Evolutionary conservation across 441 rosid species (phyloP), one percentile per base, ranked within the genome.

Genomic region (Isatis lusitanica): DNA sequence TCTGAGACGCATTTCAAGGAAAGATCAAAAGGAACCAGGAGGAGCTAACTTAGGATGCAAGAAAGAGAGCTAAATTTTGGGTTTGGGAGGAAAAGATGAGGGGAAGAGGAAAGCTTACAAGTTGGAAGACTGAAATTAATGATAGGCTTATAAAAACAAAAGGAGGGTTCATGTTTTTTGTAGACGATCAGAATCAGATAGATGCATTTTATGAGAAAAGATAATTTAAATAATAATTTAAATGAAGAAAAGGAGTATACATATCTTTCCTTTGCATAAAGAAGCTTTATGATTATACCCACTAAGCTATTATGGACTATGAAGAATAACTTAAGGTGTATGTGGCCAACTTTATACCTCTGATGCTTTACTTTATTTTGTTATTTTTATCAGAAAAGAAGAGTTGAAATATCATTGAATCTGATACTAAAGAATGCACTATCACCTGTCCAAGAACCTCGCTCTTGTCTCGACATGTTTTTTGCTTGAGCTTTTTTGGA

Each of bases 281-380:
- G 95, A 81, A 56, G 81, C 92, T 89, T 88, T 86, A 73, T 30
- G 81, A 81, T 83, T 82, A 84, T 86, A 82, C 96, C 91, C 92
- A 76, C 80, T 76, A 76, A 64, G 33, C 43, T 76, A 46, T 69
- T 35, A 44, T 75, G 58, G 75, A 75, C 60, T 26, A 38, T 74
- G 40, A 68, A 76, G 80, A 76, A 76, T 76, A 76, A 56, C 59
- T 65, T 63, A 56, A 66, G 46, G 65, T 68, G 70, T 63, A 69
- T 63, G 70, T 75, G 55, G 71, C 71, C 53, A 70, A 56, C 75
- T 70, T 76, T 76, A 63, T 70, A 70, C 79, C 66, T n/a, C 3
- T 4, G 12, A 17, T 38, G 56, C 71, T 71, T 76, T 48, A 60
- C 63, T 47, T 38, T 63, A 47, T 31, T 50, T 48, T 51, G 15